A percentile compares a stretch with the other conserved stretches of the same genome.
Evolutionary conservation across 2,329 filamentous ascomycete species (phyloP).

Genomic region (Alternaria triticimaculans): DNA sequence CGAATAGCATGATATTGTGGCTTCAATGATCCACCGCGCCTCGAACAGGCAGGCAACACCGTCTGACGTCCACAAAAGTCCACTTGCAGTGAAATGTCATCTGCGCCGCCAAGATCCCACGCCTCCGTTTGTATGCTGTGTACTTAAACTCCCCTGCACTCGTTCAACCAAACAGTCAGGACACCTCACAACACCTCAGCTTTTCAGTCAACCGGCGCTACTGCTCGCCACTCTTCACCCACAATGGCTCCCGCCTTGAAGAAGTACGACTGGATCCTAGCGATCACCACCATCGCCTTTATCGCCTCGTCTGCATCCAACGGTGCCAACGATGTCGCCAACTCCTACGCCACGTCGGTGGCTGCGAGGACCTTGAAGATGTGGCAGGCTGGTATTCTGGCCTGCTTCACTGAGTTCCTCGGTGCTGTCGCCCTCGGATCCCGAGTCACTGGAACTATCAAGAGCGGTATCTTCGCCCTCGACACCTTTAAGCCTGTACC

Average conservation of each 20-base stretch:
- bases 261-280: conserved; percentile 51
- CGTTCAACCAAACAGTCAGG: background rate
- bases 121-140: background rate
- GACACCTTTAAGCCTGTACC: conserved; percentile 57
- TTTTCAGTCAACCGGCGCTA: background rate
- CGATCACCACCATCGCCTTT: conserved; percentile 49
- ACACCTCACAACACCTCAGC: background rate
- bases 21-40: conserved; percentile 6
- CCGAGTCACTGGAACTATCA: conserved; percentile 67
- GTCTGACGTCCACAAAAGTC: background rate
- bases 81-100: conserved; percentile 1
- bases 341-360: conserved; percentile 55
- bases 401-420: conserved; percentile 59
- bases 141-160: conserved; percentile 8
- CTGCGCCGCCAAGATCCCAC: background rate
- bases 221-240: background rate
- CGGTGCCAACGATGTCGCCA: conserved; percentile 62
- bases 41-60: background rate
- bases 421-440: conserved; percentile 60
- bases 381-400: conserved; percentile 59
- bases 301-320: conserved; percentile 46
- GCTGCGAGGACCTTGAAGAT: conserved; percentile 61
- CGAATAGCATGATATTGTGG: conserved; percentile 6
- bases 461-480: conserved; percentile 64
- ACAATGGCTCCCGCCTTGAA: conserved; percentile 14